Percentiles rank a stretch among this genome's conserved stretches.
phyloP scores from a whole-genome alignment of 2,329 filamentous ascomycete species.

The Penicillium expansum region DNA sequence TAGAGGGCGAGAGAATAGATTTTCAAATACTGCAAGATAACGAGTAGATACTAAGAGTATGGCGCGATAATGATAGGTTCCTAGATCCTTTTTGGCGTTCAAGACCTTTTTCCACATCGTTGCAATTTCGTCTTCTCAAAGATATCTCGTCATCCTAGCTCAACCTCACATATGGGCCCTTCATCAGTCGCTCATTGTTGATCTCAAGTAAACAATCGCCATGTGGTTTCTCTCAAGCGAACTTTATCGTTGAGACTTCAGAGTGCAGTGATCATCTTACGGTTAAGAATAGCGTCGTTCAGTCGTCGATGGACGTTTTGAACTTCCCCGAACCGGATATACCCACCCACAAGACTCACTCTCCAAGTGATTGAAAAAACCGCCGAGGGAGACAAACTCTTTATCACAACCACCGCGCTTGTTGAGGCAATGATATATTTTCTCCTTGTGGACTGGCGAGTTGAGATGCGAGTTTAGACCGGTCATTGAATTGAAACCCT shows the following conservation, averaged over 20 bases:
- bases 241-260: not conserved
- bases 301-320: no score
- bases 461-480: slow-evolving; percentile 54
- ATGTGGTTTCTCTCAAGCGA: not conserved
- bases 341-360: no score
- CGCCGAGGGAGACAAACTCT: slow-evolving; percentile 41
- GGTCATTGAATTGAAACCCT: slow-evolving; percentile 36
- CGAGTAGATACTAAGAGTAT: not conserved
- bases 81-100: not conserved
- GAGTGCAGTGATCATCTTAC: not conserved
- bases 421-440: slow-evolving; percentile 47
- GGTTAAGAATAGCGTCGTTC: no score
- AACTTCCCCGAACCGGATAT: no score
- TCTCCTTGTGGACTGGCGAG: slow-evolving; percentile 45
- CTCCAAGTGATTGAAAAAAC: slow-evolving; percentile 44
- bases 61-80: not conserved
- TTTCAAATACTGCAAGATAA: not conserved
- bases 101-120: not conserved
- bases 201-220: not conserved
- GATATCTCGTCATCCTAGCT: not conserved
- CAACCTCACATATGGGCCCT: not conserved
- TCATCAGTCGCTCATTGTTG: not conserved
- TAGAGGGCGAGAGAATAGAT: not conserved
- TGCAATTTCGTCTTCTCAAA: not conserved
- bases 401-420: slow-evolving; percentile 28